phyloP scores from a whole-genome alignment of 208 protist genomes.

The Porcisia hertigi region DNA sequence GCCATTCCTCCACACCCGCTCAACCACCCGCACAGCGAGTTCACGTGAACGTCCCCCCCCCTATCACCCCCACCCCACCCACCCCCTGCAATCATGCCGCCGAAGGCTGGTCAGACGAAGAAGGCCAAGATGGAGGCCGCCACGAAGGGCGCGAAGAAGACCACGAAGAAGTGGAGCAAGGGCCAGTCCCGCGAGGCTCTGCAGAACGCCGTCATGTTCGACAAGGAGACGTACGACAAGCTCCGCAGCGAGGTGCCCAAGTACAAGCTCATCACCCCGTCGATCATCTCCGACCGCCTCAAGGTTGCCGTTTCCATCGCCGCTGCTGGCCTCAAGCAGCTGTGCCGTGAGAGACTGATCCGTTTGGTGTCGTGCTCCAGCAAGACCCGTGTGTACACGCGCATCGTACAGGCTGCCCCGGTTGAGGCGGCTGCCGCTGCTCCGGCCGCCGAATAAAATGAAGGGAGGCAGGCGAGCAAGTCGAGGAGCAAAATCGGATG shows the following conservation, averaged over 20 bases:
- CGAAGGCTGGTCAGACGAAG: conserved; percentile 71
- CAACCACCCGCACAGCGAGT: conserved; percentile 19
- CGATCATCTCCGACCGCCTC: conserved; percentile 89
- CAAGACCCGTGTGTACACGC: conserved; percentile 85
- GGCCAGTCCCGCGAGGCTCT: conserved; percentile 87
- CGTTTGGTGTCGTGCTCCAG: conserved; percentile 75
- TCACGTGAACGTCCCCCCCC: conserved; percentile 29
- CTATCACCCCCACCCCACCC: not conserved
- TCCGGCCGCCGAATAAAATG: conserved; percentile 27
- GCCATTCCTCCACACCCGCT: not conserved
- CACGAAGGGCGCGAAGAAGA: conserved; percentile 81
- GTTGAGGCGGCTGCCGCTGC: conserved; percentile 33
- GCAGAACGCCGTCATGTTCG: conserved; percentile 92
- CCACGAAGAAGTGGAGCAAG: conserved; percentile 94
- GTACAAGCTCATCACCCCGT: conserved; percentile 92
- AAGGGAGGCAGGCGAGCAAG: not conserved
- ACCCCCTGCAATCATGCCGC: conserved; percentile 41
- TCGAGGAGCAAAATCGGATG: not conserved
- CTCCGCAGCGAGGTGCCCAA: conserved; percentile 90
- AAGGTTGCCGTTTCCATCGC: conserved; percentile 89
- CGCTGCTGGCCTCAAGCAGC: conserved; percentile 82
- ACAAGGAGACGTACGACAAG: conserved; percentile 87
- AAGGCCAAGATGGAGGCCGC: conserved; percentile 77
- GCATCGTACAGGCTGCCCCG: conserved; percentile 44
- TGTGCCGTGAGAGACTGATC: conserved; percentile 85